Conservation (phyloP, 169 alveolate genomes). For the Cryptosporidium bovis region DNA sequence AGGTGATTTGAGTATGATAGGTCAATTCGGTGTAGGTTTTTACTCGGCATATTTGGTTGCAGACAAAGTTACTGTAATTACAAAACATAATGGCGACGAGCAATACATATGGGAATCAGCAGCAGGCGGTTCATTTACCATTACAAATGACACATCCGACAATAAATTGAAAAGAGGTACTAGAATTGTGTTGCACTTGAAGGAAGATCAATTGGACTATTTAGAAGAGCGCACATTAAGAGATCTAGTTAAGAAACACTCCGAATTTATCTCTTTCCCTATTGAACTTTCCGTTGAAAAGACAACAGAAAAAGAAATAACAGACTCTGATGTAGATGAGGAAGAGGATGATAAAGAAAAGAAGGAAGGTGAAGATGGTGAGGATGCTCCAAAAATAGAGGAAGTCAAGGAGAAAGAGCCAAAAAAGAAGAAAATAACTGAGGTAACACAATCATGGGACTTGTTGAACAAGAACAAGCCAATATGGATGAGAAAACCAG, state of each 20-base stretch:
- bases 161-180: slow-evolving; percentile 95
- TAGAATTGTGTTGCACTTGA: slow-evolving; percentile 93
- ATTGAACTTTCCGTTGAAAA: slow-evolving; percentile 96
- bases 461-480: slow-evolving; percentile 98
- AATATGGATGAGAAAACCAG: slow-evolving; percentile 98
- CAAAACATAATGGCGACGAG: slow-evolving; percentile 96
- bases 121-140: slow-evolving; percentile 99
- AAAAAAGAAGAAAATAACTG: slow-evolving; percentile 97
- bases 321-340: slow-evolving; percentile 97
- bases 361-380: slow-evolving; percentile 82
- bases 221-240: slow-evolving; percentile 97
- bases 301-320: slow-evolving; percentile 97
- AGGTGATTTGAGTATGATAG: slow-evolving; percentile 98
- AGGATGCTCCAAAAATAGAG: slow-evolving; percentile 82
- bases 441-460: slow-evolving; percentile 97
- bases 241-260: slow-evolving; percentile 99
- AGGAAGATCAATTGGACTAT: slow-evolving; percentile 97
- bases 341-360: slow-evolving; percentile 84
- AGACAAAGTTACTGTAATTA: slow-evolving; percentile 96
- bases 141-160: slow-evolving; percentile 91
- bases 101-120: slow-evolving; percentile 98
- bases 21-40: slow-evolving; percentile 99
- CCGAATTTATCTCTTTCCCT: slow-evolving; percentile 99
- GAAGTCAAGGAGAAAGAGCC: slow-evolving; percentile 89
- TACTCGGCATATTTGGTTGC: slow-evolving; percentile 99